A percentile compares a stretch with the other conserved stretches of the same genome.
Evolutionary conservation across 2,329 filamentous ascomycete genomes (phyloP).

Genomic region (Fusarium kyushuense): DNA sequence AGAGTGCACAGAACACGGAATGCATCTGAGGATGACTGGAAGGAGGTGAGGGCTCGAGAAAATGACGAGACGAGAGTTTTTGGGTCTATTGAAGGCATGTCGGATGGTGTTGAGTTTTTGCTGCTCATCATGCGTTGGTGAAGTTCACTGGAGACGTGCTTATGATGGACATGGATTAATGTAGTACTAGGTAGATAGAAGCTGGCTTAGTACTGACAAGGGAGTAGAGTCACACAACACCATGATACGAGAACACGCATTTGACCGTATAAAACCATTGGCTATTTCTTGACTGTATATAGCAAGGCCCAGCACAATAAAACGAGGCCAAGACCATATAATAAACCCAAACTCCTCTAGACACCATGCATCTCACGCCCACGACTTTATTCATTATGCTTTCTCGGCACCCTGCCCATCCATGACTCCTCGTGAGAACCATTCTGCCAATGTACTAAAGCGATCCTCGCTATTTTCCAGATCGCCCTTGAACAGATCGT

Average conservation of each 20-base stretch:
- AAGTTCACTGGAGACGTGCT: not conserved
- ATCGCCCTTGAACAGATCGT: conserved; percentile 89
- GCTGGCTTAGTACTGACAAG: not conserved
- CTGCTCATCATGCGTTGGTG: conserved; percentile 18
- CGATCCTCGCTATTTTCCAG: conserved; percentile 81
- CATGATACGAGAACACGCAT: not conserved
- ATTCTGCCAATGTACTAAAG: conserved; percentile 92
- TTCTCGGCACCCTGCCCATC: conserved; percentile 55
- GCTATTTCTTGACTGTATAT: conserved; percentile 8
- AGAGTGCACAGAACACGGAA: conserved; percentile 62
- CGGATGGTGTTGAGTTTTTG: not conserved
- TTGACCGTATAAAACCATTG: conserved; percentile 5
- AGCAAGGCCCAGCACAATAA: not conserved
- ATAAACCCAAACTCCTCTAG: conserved; percentile 38
- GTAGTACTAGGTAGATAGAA: conserved; percentile 8
- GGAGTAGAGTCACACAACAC: not conserved
- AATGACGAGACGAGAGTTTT: conserved; percentile 57
- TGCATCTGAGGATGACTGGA: conserved; percentile 57
- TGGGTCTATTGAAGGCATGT: conserved; percentile 41
- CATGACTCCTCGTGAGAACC: conserved; percentile 96
- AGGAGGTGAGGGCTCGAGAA: conserved; percentile 58
- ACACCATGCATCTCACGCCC: conserved; percentile 24
- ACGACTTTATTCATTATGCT: conserved; percentile 4
- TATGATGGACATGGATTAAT: not conserved
- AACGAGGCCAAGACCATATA: conserved; percentile 9